These are phyloP conservation scores for Lasiodiplodia gonubiensis DNA, from an alignment of 2,329 filamentous ascomycete genomes.

Conservation along the genomic window DNA sequence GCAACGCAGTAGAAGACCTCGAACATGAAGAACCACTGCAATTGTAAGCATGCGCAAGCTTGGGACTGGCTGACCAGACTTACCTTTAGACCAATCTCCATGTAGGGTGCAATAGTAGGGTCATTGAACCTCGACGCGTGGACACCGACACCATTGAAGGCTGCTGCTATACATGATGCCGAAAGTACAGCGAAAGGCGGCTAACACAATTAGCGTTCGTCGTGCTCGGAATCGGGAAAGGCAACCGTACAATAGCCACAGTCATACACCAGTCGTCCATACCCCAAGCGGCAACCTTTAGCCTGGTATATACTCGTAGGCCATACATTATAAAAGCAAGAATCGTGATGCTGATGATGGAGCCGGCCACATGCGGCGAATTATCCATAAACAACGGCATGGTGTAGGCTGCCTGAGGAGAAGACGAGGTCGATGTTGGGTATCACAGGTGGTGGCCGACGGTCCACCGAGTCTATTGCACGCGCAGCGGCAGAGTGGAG, in stretches of 20 bases:
- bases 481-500: background rate
- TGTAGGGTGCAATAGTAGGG: conserved; percentile 32
- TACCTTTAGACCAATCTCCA: conserved; percentile 34
- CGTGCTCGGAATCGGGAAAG: conserved; percentile 21
- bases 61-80: background rate
- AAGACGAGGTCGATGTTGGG: background rate
- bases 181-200: conserved; percentile 37
- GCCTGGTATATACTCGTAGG: conserved; percentile 34
- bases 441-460: background rate
- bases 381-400: conserved; percentile 29
- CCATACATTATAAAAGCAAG: conserved; percentile 33
- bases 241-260: conserved; percentile 30
- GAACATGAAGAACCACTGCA: conserved; percentile 46
- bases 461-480: background rate
- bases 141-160: conserved; percentile 42
- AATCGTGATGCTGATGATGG: conserved; percentile 32
- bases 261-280: conserved; percentile 42
- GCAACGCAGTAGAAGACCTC: conserved; percentile 46
- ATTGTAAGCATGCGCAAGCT: background rate
- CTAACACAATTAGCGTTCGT: conserved; percentile 29
- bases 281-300: conserved; percentile 36
- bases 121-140: conserved; percentile 36
- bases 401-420: background rate
- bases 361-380: conserved; percentile 33
- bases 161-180: conserved; percentile 37